Evolutionary conservation across 2,329 filamentous ascomycete species (phyloP), one percentile per base, ranked within the genome.

Genomic region (Colletotrichum magnum): DNA sequence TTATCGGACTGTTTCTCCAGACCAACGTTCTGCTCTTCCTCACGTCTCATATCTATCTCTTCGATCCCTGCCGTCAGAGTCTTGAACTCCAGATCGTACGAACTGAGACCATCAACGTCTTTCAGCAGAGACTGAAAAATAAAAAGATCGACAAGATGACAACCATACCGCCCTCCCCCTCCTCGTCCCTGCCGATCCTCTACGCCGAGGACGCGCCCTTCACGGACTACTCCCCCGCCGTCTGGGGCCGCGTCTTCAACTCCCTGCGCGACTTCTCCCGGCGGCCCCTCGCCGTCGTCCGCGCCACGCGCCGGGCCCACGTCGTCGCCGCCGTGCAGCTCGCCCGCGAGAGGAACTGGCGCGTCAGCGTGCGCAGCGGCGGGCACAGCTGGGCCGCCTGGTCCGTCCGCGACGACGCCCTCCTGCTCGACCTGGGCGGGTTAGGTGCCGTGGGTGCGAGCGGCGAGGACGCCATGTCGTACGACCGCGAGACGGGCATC

Each of bases 331-430:
- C 82, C 0, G 80, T 85, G 0, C 73, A 76, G 15, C 73, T 85
- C 4, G 84, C 84, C 5, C 75, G 76, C 7, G 48, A 59, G 53
- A 36, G 26, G 16, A 60, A 60, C 0, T 80, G 76, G 68, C 78
- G 82, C 3, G 76, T 87, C 1, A 84, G 84, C 1, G 79, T 87
- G 4, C 80, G 84, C 4, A 84, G 83, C 6, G 85, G 85, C 5
- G 85, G 85, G 0, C 85, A 87, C 68, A 80, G 77, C 67, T 86
- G 83, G 81, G 83, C 84, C 0, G 84, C 80, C 0, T 87, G 84
- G 84, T 84, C 81, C 66, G 80, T 87, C 0, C 78, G 84, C 16
- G 81, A 85, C 13, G 78, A 83, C 68, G 83, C 84, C 0, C 79
- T 87, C 3, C 70, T 83, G 5, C 57, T 83, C 6, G 82, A 84